Conservation (phyloP, 352 stramenopile genomes). For the Pythium rhizo-oryzae region DNA sequence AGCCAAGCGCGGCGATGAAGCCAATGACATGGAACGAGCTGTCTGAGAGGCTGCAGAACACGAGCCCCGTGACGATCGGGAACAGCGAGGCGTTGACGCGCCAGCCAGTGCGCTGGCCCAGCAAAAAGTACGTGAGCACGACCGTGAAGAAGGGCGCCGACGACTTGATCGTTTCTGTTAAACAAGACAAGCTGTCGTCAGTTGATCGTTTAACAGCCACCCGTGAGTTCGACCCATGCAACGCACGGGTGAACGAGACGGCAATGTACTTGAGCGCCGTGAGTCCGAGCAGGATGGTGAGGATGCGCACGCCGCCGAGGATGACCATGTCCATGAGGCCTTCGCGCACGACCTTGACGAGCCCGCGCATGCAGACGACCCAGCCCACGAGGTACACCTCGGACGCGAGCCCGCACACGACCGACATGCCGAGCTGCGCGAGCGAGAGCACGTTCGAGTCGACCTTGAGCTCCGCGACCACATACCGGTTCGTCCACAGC, state of each 20-base stretch:
- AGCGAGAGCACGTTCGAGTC: constrained; percentile 82
- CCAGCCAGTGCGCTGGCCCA: constrained; percentile 82
- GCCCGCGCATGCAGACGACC: constrained; percentile 48
- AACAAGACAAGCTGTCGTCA: neutral
- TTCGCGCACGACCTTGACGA: constrained; percentile 54
- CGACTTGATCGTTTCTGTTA: constrained; percentile 91
- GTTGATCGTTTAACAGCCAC: neutral
- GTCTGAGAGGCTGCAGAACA: constrained; percentile 88
- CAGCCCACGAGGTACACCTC: constrained; percentile 79
- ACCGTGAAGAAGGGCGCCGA: constrained; percentile 93
- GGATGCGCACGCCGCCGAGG: constrained; percentile 78
- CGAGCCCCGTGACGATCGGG: constrained; percentile 83
- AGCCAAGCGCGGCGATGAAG: constrained; percentile 87
- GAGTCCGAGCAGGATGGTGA: constrained; percentile 89
- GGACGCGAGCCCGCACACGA: constrained; percentile 64
- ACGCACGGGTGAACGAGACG: constrained; percentile 88
- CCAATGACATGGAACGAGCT: constrained; percentile 87
- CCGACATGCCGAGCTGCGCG: constrained; percentile 77
- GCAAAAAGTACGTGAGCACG: constrained; percentile 81
- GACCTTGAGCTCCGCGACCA: constrained; percentile 72
- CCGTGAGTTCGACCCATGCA: neutral
- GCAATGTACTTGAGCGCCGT: constrained; percentile 92
- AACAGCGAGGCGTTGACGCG: constrained; percentile 86
- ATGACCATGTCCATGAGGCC: constrained; percentile 85
- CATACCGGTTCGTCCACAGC: constrained; percentile 85